Percentiles rank a stretch among this genome's conserved stretches.
These are phyloP conservation scores for Afroboletus lepidellus DNA, from an alignment of 1,284 basidiomycete genomes.

Conservation along the genomic window DNA sequence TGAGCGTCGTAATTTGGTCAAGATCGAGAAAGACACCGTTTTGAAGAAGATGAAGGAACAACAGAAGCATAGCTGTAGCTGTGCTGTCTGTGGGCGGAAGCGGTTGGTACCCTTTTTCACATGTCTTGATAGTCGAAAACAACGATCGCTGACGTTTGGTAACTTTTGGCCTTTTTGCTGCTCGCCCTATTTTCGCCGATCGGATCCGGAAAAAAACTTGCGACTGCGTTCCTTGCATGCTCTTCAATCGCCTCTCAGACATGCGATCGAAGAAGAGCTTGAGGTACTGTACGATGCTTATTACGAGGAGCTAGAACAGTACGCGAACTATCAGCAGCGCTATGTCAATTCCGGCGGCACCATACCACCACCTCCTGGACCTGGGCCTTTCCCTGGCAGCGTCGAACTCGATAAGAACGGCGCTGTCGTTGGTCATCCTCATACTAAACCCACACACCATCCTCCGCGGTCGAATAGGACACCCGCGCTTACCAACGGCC, in stretches of 20 bases:
- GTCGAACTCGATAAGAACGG: constrained; percentile 95
- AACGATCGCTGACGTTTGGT: constrained; percentile 39
- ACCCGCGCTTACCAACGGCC: constrained; percentile 44
- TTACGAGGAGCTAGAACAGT: constrained; percentile 98
- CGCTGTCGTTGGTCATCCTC: constrained; percentile 68
- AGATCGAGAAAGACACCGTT: constrained; percentile 97
- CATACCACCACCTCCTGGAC: constrained; percentile 88
- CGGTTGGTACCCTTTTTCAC: constrained; percentile 60
- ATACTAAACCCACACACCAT: constrained; percentile 39
- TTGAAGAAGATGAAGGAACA: constrained; percentile 99
- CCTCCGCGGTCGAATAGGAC: constrained; percentile 37
- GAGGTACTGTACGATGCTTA: constrained; percentile 99
- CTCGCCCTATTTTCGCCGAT: constrained; percentile 18
- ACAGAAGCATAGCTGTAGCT: constrained; percentile 93
- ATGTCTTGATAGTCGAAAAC: constrained; percentile 19
- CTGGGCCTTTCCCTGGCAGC: constrained; percentile 96
- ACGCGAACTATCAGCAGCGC: constrained; percentile 95
- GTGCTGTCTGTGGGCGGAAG: constrained; percentile 96
- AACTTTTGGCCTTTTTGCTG: constrained; percentile 24
- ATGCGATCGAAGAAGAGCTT: constrained; percentile 98
- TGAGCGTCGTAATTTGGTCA: constrained; percentile 87
- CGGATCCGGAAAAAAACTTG: constrained; percentile 21
- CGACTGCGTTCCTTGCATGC: constrained; percentile 13
- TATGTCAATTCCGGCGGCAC: constrained; percentile 85
- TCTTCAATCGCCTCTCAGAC: constrained; percentile 46